Percentiles rank a stretch among this genome's conserved stretches.
Evolutionary conservation across 2,329 filamentous ascomycete genomes (phyloP).

Genomic region (Stromatinia cepivora): DNA sequence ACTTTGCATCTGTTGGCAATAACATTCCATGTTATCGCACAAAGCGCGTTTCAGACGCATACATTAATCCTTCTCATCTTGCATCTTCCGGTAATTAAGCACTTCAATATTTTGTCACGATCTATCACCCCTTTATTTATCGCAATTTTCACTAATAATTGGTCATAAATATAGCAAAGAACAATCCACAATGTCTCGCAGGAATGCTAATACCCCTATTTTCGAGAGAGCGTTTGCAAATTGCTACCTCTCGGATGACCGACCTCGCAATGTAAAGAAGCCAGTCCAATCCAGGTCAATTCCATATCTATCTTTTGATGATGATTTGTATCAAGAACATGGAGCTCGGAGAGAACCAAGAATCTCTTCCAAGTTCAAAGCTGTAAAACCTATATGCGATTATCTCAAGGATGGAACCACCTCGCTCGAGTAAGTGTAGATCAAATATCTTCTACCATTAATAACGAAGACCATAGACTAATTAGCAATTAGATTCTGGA

Average conservation of each 20-base stretch:
- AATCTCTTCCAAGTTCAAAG: background rate
- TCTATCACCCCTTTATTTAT: background rate
- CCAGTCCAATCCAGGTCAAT: background rate
- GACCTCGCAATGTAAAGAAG: background rate
- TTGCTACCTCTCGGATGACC: conserved; percentile 9
- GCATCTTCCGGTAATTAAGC: background rate
- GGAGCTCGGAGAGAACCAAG: background rate
- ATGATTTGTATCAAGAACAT: conserved; percentile 6
- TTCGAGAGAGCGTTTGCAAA: background rate
- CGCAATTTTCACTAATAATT: background rate
- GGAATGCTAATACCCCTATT: background rate
- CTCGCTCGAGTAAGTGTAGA: background rate
- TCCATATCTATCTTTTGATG: background rate
- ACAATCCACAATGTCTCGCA: background rate
- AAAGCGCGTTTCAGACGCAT: background rate
- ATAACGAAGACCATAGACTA: background rate
- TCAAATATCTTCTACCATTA: too few species aligned
- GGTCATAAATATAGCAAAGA: background rate
- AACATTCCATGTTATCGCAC: background rate
- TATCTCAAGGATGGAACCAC: background rate
- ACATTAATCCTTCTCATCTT: too few species aligned
- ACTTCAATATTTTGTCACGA: background rate
- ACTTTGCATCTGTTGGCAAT: background rate
- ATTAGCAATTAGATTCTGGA: background rate
- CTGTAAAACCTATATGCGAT: background rate